A percentile compares a stretch with the other conserved stretches of the same genome.
Evolutionary conservation across 2,329 filamentous ascomycete genomes (phyloP).

Genomic region (Harringtonia lauricola): DNA sequence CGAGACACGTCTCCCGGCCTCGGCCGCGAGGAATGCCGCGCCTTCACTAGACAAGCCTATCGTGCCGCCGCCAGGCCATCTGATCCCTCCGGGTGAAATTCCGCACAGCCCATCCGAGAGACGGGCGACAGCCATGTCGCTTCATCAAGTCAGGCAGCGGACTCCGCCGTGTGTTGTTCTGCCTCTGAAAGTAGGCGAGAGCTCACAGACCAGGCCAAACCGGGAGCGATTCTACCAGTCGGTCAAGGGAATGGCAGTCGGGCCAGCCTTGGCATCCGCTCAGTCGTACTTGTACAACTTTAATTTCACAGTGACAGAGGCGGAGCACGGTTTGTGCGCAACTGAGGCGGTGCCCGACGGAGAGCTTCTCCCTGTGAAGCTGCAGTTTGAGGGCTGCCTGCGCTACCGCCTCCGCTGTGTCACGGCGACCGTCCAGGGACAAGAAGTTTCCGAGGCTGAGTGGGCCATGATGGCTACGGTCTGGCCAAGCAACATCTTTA

Average conservation of each 20-base stretch:
- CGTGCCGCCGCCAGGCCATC: conserved; percentile 14
- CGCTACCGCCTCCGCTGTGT: conserved; percentile 63
- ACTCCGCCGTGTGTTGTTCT: conserved; percentile 34
- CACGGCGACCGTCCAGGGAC: conserved; percentile 9
- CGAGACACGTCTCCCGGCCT: too few relatives aligned
- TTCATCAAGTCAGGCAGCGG: conserved; percentile 35
- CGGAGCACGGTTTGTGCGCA: conserved; percentile 25
- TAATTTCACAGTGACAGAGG: conserved; percentile 31
- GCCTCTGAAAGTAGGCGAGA: not conserved
- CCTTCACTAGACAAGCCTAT: conserved; percentile 4
- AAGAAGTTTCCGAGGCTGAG: conserved; percentile 25
- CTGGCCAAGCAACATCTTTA: conserved; percentile 63
- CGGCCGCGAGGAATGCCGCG: too few relatives aligned
- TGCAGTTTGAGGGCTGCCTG: conserved; percentile 39
- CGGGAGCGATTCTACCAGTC: conserved; percentile 43
- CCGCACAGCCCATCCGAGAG: conserved; percentile 29
- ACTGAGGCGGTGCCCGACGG: conserved; percentile 16
- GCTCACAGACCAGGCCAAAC: not conserved
- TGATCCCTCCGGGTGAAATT: conserved; percentile 22
- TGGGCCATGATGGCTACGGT: conserved; percentile 55
- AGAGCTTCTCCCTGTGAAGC: conserved; percentile 23
- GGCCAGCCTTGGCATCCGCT: conserved; percentile 27
- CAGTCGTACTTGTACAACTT: conserved; percentile 29
- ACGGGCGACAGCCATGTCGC: conserved; percentile 27
- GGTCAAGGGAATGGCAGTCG: conserved; percentile 37